Conservation (phyloP, 495 filamentous ascomycete genomes). For the Chaetomium tenue region DNA sequence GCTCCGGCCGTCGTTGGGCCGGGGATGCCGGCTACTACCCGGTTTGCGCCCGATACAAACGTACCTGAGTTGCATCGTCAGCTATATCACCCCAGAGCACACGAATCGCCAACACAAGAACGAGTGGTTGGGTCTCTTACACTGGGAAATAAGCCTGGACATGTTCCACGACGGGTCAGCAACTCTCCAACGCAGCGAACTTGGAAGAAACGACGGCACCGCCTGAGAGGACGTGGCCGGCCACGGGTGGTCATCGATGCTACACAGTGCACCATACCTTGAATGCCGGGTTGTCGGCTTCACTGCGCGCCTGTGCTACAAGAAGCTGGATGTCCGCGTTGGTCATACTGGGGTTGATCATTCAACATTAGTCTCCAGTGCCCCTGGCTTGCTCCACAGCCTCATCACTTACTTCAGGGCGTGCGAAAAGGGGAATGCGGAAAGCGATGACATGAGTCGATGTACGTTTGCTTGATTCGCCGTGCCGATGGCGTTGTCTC, state of each 20-base stretch:
- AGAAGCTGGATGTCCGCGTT: constrained; percentile 62
- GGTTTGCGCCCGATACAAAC: constrained; percentile 56
- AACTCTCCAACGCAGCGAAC: neutral
- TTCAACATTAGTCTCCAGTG: constrained; percentile 35
- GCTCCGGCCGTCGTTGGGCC: constrained; percentile 27
- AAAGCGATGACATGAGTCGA: constrained; percentile 59
- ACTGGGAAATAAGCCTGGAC: constrained; percentile 68
- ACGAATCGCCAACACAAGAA: too few species aligned
- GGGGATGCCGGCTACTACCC: constrained; percentile 33
- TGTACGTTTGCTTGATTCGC: constrained; percentile 61
- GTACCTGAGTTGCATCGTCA: constrained; percentile 44
- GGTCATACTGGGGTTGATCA: constrained; percentile 53
- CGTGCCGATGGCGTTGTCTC: constrained; percentile 60
- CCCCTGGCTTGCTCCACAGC: neutral
- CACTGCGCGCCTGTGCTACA: constrained; percentile 62
- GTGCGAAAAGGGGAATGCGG: constrained; percentile 60
- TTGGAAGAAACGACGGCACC: neutral
- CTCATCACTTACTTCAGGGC: constrained; percentile 37
- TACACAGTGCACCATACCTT: constrained; percentile 48
- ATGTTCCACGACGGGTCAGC: constrained; percentile 1
- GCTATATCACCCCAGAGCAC: neutral
- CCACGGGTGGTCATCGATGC: neutral
- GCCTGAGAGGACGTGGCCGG: neutral
- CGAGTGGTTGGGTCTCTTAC: constrained; percentile 47
- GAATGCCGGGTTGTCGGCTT: constrained; percentile 61